Evolutionary conservation across 106 monocot genomes (phyloP).

Genomic region (Apostasia shenzhenica): DNA sequence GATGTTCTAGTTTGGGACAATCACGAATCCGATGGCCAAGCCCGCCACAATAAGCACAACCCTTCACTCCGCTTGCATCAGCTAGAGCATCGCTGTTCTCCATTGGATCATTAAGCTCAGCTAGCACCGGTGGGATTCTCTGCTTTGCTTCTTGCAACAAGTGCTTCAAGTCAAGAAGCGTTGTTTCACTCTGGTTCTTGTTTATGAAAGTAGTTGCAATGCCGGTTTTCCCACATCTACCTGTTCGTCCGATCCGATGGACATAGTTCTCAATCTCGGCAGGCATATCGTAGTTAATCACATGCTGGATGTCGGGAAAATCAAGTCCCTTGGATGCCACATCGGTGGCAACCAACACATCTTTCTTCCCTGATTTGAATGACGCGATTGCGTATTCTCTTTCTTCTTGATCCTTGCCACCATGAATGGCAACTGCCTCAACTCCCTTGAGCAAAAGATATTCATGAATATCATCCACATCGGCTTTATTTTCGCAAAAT

Average conservation of each 20-base stretch:
- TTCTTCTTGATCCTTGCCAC: conserved; percentile 97
- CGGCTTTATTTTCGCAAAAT: conserved; percentile 96
- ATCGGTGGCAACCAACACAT: conserved; percentile 93
- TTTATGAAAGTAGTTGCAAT: conserved; percentile 96
- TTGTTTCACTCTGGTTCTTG: conserved; percentile 98
- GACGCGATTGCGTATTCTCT: conserved; percentile 75
- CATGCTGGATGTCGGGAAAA: conserved; percentile 93
- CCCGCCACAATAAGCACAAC: conserved; percentile 93
- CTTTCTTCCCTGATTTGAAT: conserved; percentile 81
- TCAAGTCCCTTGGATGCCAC: conserved; percentile 96
- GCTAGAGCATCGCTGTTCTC: conserved; percentile 66
- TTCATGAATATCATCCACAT: conserved; percentile 96
- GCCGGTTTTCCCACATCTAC: conserved; percentile 88
- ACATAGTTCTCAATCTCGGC: conserved; percentile 98
- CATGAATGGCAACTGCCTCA: conserved; percentile 91
- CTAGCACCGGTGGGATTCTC: conserved; percentile 87
- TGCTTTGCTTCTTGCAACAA: conserved; percentile 90
- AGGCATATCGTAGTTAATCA: conserved; percentile 96
- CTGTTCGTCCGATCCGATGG: conserved; percentile 85
- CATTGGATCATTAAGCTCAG: conserved; percentile 82
- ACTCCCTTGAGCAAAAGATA: conserved; percentile 94
- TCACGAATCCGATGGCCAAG: conserved; percentile 78
- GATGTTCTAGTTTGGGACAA: conserved; percentile 93
- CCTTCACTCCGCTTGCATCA: conserved; percentile 78
- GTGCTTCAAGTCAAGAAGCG: conserved; percentile 85